Base-by-base conservation (phyloP, 2,329 filamentous ascomycete genomes). In the Emergomyces africanus region DNA sequence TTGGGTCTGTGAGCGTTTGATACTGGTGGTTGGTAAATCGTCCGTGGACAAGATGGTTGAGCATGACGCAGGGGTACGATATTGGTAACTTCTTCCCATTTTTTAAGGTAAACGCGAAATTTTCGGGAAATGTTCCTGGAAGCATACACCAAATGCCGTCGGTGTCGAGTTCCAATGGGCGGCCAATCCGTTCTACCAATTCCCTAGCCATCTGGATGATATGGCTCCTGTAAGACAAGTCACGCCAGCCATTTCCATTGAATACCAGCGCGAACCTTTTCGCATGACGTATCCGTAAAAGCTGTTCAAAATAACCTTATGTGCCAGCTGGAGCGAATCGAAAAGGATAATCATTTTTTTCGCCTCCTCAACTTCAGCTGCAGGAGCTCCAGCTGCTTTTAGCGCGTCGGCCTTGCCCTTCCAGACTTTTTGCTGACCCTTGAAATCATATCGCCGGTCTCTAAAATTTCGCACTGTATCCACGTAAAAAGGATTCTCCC, bases 71-170 rank as follows among this genome's bases (percentile, higher is more conserved):
- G 59, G 94, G 94, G 69, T 99, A 99, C 0, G 94, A 99, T 55
- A 99, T 91, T n/a, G 87, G 80, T 61, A 97, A 71, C 71, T 97
- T 99, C 79, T 97, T 99, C 65, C 94, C 94, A 66, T 91, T 95
- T 73, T 92, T 95, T 65, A 96, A 76, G 68, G 88, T 95, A 78
- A 99, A 97, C 0, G 85, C 80, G 68, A 96, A 96, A 73, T 99
- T 96, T 69, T 99, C 94, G 0, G 94, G 94, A 67, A 99, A 99
- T 0, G 89, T 94, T 0, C 89, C 92, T 0, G 94, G 94, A 66
- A 99, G 80, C 82, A 99, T 99, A 75, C 94, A 99, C 95, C 94
- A 99, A 68, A 99, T 99, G 82, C 95, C 94, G 70, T 99, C 94
- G 2, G 94, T 99, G 72, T 99, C 94, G 54, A 99, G 79, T 72